Conservation (phyloP, 2,329 filamentous ascomycete species). For the Mycosphaerella sp. region DNA sequence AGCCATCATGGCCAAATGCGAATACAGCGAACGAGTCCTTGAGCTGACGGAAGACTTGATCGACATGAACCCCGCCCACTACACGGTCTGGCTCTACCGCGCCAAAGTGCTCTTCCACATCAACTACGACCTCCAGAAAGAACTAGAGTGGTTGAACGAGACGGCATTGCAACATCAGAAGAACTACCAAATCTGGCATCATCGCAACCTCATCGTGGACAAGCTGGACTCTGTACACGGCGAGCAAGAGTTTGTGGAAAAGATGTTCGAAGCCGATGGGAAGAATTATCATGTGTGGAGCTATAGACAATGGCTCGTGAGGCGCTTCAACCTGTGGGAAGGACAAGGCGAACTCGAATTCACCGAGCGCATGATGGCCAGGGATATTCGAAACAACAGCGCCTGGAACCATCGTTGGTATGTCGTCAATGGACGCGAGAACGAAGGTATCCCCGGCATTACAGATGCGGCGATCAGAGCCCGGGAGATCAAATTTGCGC, state of each 20-base stretch:
- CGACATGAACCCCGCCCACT: constrained; percentile 88
- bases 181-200: constrained; percentile 96
- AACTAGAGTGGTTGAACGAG: constrained; percentile 79
- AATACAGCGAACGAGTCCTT: constrained; percentile 72
- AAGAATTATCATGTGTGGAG: constrained; percentile 99
- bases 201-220: constrained; percentile 53
- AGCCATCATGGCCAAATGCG: constrained; percentile 83
- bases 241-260: constrained; percentile 68
- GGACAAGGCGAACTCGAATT: constrained; percentile 55
- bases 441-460: constrained; percentile 33
- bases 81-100: constrained; percentile 97
- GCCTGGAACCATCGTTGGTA: constrained; percentile 98
- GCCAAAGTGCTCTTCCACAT: constrained; percentile 69
- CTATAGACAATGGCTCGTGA: constrained; percentile 76
- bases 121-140: constrained; percentile 57
- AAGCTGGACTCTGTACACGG: constrained; percentile 35
- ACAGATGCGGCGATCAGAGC: constrained; percentile 54
- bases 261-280: constrained; percentile 76
- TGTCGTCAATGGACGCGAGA: constrained; percentile 63
- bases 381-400: constrained; percentile 90
- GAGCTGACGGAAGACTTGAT: constrained; percentile 85
- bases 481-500: constrained; percentile 62
- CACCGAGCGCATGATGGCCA: constrained; percentile 64
- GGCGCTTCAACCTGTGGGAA: constrained; percentile 52
- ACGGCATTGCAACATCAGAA: constrained; percentile 81